Evolutionary conservation across 495 filamentous ascomycete species (phyloP).

Genomic region (Penicillium cosmopolitanum): DNA sequence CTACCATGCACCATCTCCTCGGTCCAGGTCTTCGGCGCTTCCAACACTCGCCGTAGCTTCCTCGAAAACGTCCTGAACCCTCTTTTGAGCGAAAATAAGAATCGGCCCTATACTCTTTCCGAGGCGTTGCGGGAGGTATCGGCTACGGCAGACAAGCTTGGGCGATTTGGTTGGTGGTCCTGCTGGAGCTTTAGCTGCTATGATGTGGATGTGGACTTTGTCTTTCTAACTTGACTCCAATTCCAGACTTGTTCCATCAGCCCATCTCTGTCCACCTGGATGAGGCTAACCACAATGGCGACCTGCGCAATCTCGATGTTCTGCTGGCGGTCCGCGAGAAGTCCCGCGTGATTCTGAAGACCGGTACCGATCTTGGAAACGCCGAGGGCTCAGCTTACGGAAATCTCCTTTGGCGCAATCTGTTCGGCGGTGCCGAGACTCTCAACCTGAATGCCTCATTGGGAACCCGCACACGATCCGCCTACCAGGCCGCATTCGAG

Average conservation of each 20-base stretch:
- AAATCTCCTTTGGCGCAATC: conserved; percentile 80
- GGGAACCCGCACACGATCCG: conserved; percentile 85
- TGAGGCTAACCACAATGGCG: conserved; percentile 60
- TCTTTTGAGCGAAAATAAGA: conserved; percentile 68
- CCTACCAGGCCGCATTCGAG: conserved; percentile 82
- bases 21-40: conserved; percentile 77
- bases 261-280: conserved; percentile 81
- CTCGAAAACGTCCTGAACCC: conserved; percentile 79
- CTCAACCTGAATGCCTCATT: conserved; percentile 80
- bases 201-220: too few species aligned
- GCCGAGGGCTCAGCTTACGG: conserved; percentile 90
- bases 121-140: conserved; percentile 75
- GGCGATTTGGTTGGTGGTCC: conserved; percentile 69
- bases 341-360: conserved; percentile 78
- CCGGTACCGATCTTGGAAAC: conserved; percentile 90
- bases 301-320: conserved; percentile 72
- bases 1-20: conserved; percentile 79
- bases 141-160: conserved; percentile 69
- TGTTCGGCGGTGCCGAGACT: conserved; percentile 94
- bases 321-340: conserved; percentile 77
- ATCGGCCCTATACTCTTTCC: conserved; percentile 70
- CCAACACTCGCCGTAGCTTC: conserved; percentile 76
- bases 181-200: not conserved
- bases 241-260: conserved; percentile 80
- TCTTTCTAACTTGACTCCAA: too few species aligned